Evolutionary conservation across 139 green algal genomes (phyloP), one percentile per base, ranked within the genome.

Genomic region (Eudorina sp.): DNA sequence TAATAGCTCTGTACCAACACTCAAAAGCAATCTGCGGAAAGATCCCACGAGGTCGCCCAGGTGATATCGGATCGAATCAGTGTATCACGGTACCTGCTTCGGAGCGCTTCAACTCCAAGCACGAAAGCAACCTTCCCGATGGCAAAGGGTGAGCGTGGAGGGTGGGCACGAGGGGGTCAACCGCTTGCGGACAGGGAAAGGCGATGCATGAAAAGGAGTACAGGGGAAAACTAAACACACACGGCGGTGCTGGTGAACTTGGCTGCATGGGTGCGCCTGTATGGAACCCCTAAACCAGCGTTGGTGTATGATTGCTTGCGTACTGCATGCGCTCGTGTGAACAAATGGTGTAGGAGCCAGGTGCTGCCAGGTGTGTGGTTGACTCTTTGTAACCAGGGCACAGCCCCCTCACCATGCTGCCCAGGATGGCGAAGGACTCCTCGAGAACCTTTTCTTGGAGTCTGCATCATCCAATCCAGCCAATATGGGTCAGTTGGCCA

Each of bases 381-480:
- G n/a, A n/a, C n/a, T n/a, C n/a, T n/a, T n/a, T n/a, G n/a, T n/a
- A n/a, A n/a, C n/a, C n/a, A n/a, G n/a, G n/a, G n/a, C 21, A 31
- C 60, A 31, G 29, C 69, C 19, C 21, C 29, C 75, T 83, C 34
- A 83, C 75, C 75, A 69, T 9, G 36, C 48, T 69, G 18, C 75
- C 75, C 11, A 83, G 34, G 13, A 83, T 83, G 31, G 48, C 75
- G 36, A 66, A 83, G 0, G 48, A 55, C 18, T 83, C 75, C 31
- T 83, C 75, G 5, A 83, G 31, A 4, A 83, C 34, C 51, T 83
- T 83, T 48, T 83, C 75, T 69, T 69, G 48, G 9, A 83, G 25
- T 36, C 75, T 83, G 75, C 14, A n/a, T 16, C 34, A 69, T 58
- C n/a, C n/a, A n/a, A n/a, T n/a, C n/a, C n/a, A n/a, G n/a, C n/a